Base-by-base conservation (phyloP, 495 filamentous ascomycete genomes). In the Apodospora peruviana region DNA sequence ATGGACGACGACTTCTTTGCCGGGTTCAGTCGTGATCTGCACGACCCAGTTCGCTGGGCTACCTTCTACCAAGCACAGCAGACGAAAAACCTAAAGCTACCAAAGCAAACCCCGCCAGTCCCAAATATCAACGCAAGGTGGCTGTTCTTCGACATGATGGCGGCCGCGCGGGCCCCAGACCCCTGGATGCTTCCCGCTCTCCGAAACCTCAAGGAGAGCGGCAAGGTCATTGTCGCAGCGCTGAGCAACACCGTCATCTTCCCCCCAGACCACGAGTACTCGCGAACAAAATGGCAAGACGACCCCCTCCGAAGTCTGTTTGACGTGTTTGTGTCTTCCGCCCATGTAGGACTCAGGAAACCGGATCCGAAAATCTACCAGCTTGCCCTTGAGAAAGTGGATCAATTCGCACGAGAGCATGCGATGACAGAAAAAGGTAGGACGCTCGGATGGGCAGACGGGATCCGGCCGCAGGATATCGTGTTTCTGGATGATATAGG, bases 401-500 rank as follows among this genome's bases (percentile, higher is more conserved):
- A 85, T 57, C 71, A 74, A 51, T 76, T 77, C 50, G 78, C 81
- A n/a, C 72, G 69, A 64, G 57, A 59, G 9, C 65, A 77, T 40
- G 66, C 65, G 1, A 20, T 43, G 11, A 57, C 62, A 24, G 64
- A 57, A 18, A 65, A 57, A 45, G 67, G 61, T 5, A 55, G 35
- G 49, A 66, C 67, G 44, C 37, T 48, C 73, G 63, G 50, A 78
- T 77, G 78, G 66, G 61, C 57, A 5, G 58, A 74, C 1, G 80
- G 76, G 1, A 67, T 90, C 0, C 67, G 67, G 51, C 68, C 86
- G 0, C 74, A 71, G 9, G 87, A 96, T 44, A 70, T 95, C 40
- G 71, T 95, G 16, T 97, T 98, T 65, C 65, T 96, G 42, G 93
- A 98, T 73, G 93, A 98, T 67, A 97, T 98, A 60, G 93, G 93